Percentiles rank a stretch among this genome's conserved stretches.
phyloP scores from a whole-genome alignment of 257 asterid genomes.

The Nicotiana otophora region DNA sequence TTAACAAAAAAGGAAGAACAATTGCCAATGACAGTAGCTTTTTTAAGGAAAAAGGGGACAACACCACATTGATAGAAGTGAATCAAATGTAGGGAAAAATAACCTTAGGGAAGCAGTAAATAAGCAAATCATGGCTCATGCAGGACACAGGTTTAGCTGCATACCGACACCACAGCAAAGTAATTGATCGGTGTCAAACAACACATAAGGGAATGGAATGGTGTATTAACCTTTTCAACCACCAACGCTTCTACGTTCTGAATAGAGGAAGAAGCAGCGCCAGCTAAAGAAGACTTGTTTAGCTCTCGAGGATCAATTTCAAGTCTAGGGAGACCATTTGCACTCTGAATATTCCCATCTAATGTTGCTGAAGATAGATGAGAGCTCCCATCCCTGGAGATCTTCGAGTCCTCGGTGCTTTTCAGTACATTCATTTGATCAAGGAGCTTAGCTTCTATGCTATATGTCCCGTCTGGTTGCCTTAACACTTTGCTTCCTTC shows the following conservation, averaged over 20 bases:
- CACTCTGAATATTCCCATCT: constrained; percentile 30
- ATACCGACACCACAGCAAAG: background rate
- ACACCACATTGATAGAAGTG: background rate
- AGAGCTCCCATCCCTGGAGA: constrained; percentile 30
- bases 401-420: constrained; percentile 23
- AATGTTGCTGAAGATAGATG: constrained; percentile 24
- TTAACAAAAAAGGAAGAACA: background rate
- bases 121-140: background rate
- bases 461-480: constrained; percentile 23
- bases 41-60: background rate
- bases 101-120: constrained; percentile 1
- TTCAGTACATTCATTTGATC: constrained; percentile 23
- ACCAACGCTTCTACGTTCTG: constrained; percentile 25
- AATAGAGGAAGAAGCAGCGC: constrained; percentile 28
- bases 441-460: constrained; percentile 22
- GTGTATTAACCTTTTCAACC: constrained; percentile 35
- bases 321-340: constrained; percentile 17
- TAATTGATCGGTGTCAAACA: background rate
- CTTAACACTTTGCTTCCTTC: constrained; percentile 20
- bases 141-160: constrained; percentile 6
- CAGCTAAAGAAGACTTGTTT: constrained; percentile 21
- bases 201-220: background rate
- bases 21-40: background rate
- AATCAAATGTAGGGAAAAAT: background rate
- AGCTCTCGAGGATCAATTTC: constrained; percentile 24